phyloP scores from a whole-genome alignment of 2,329 filamentous ascomycete genomes.

The Diplodia seriata region DNA sequence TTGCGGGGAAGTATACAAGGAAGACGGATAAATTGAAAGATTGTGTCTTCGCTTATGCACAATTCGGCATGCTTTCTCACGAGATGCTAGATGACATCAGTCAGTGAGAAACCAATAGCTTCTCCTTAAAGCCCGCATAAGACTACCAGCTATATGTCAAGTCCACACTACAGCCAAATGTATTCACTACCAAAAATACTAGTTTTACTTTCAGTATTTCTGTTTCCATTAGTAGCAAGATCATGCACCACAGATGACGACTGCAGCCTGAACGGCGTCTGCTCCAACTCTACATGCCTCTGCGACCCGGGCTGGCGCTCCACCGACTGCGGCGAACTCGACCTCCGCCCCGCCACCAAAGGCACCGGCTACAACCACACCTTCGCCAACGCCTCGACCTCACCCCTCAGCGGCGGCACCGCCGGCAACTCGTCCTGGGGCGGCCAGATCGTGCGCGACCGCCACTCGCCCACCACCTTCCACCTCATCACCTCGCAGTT shows the following conservation, averaged over 20 bases:
- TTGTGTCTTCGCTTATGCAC: not conserved
- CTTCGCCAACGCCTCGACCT: slow-evolving; percentile 32
- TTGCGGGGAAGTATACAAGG: slow-evolving; percentile 1
- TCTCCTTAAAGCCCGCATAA: too few relatives aligned
- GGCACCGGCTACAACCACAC: slow-evolving; percentile 58
- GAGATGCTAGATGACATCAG: not conserved
- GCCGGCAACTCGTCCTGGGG: slow-evolving; percentile 58
- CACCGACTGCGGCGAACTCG: slow-evolving; percentile 54
- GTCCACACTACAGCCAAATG: not conserved
- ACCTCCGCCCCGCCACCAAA: slow-evolving; percentile 52
- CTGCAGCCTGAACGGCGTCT: slow-evolving; percentile 53
- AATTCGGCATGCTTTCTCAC: not conserved
- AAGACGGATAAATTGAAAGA: slow-evolving; percentile 2
- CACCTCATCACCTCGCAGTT: slow-evolving; percentile 58
- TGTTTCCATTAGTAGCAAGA: slow-evolving; percentile 5
- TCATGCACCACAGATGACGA: slow-evolving; percentile 44
- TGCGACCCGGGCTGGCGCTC: slow-evolving; percentile 56
- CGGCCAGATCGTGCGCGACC: slow-evolving; percentile 56
- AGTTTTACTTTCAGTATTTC: not conserved
- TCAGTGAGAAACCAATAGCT: too few relatives aligned
- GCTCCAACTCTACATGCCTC: slow-evolving; percentile 36
- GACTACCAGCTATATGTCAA: too few relatives aligned
- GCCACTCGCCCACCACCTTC: slow-evolving; percentile 47
- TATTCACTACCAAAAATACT: not conserved
- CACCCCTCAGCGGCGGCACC: slow-evolving; percentile 34